phyloP scores from a whole-genome alignment of 2,329 filamentous ascomycete species.

The Sarocladiaceae sp. region DNA sequence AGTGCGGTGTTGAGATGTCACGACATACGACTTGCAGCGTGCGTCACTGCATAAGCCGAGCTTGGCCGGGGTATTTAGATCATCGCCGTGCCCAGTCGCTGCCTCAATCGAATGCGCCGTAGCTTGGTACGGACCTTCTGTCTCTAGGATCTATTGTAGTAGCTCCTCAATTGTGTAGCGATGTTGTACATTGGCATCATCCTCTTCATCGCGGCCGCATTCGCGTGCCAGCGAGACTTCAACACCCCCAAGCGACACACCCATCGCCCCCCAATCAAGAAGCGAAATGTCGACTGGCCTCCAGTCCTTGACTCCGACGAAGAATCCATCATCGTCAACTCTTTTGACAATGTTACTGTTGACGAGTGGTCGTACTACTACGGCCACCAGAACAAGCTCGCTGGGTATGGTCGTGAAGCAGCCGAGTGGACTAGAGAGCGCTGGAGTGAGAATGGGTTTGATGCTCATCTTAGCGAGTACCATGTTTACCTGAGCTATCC shows the following conservation, averaged over 20 bases:
- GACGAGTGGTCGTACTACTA: conserved; percentile 35
- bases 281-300: conserved; percentile 26
- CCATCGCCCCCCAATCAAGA: conserved; percentile 18
- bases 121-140: too few relatives aligned
- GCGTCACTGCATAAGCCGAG: neutral
- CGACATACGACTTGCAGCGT: neutral
- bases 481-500: conserved; percentile 61
- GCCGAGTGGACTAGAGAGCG: conserved; percentile 33
- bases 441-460: conserved; percentile 31
- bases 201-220: conserved; percentile 18
- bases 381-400: conserved; percentile 33
- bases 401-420: conserved; percentile 30
- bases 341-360: conserved; percentile 32
- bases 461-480: conserved; percentile 39
- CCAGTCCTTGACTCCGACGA: conserved; percentile 25
- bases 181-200: conserved; percentile 11
- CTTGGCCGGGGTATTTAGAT: neutral
- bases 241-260: conserved; percentile 22
- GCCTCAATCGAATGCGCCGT: too few relatives aligned
- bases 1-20: neutral
- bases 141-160: too few relatives aligned
- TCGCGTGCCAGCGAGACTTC: conserved; percentile 27
- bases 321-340: conserved; percentile 29
- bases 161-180: too few relatives aligned
- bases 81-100: neutral